phyloP scores from a whole-genome alignment of 176 grass and related monocot genomes.

The Thalia dealbata region DNA sequence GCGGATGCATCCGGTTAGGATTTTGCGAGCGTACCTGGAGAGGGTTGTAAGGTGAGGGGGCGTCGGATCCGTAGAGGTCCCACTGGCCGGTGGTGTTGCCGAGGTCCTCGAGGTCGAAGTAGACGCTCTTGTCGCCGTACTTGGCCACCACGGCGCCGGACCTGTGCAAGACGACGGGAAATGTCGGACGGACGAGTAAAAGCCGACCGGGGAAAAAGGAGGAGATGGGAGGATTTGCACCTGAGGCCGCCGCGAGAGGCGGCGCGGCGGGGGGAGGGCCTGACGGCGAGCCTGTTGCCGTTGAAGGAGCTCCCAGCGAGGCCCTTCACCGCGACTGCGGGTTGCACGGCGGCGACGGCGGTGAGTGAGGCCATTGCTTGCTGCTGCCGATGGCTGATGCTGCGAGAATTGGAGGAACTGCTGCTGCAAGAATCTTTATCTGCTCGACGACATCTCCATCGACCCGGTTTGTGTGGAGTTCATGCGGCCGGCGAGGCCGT shows the following conservation, averaged over 20 bases:
- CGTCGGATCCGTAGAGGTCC: conserved; percentile 91
- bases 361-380: conserved; percentile 89
- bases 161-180: not conserved
- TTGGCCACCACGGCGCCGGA: conserved; percentile 56
- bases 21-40: conserved; percentile 52
- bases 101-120: conserved; percentile 94
- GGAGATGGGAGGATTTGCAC: conserved; percentile 15
- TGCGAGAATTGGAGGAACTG: not conserved
- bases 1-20: not conserved
- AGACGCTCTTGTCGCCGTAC: conserved; percentile 98
- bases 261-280: conserved; percentile 29
- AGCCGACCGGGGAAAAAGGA: not conserved
- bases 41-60: conserved; percentile 80
- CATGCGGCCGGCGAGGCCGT: not conserved
- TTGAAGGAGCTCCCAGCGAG: conserved; percentile 74
- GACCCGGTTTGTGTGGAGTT: not conserved
- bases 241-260: conserved; percentile 33
- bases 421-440: conserved; percentile 2
- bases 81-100: conserved; percentile 91
- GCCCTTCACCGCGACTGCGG: conserved; percentile 58
- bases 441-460: not conserved
- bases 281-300: conserved; percentile 51
- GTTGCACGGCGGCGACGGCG: conserved; percentile 52
- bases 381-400: no score
- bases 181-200: no score